Percentiles rank a stretch among this genome's conserved stretches.
Conservation (phyloP, 1,284 basidiomycete genomes). For the Boletus austroedulis region DNA sequence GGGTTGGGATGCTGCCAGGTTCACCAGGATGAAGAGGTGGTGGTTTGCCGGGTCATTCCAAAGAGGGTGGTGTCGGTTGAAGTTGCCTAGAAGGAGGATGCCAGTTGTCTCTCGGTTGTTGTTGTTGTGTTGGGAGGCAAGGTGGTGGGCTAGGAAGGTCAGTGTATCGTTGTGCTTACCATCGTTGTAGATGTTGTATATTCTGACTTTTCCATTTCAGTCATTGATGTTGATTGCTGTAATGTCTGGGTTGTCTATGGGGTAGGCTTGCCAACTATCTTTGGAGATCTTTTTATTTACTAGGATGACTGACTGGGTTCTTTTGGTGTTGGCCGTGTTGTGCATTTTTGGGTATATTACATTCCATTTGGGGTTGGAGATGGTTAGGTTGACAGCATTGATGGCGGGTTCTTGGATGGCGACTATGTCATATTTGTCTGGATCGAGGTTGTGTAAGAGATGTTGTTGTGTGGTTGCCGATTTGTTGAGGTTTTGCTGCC, state of each 20-base stretch:
- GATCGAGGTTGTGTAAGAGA: background rate
- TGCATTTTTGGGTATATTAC: background rate
- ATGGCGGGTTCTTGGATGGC: background rate
- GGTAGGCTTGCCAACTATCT: background rate
- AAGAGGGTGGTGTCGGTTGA: background rate
- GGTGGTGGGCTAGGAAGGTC: background rate
- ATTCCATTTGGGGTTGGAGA: background rate
- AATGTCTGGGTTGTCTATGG: background rate
- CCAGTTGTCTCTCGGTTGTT: no score
- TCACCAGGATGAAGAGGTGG: background rate
- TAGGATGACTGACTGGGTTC: background rate
- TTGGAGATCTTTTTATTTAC: background rate
- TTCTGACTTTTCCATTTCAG: background rate
- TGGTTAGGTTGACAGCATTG: background rate
- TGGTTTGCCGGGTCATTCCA: background rate
- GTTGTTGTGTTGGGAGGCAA: accelerated
- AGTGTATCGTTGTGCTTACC: no score
- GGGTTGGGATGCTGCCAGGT: background rate
- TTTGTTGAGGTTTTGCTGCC: background rate
- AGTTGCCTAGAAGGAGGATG: no score
- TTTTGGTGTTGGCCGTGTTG: no score
- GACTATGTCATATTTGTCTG: background rate
- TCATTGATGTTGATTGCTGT: no score
- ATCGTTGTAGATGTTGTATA: no score
- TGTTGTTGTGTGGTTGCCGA: background rate